Percentiles rank a stretch among this genome's conserved stretches.
These are phyloP conservation scores for Neospora caninum DNA, from an alignment of 169 alveolate species.

Conservation along the genomic window DNA sequence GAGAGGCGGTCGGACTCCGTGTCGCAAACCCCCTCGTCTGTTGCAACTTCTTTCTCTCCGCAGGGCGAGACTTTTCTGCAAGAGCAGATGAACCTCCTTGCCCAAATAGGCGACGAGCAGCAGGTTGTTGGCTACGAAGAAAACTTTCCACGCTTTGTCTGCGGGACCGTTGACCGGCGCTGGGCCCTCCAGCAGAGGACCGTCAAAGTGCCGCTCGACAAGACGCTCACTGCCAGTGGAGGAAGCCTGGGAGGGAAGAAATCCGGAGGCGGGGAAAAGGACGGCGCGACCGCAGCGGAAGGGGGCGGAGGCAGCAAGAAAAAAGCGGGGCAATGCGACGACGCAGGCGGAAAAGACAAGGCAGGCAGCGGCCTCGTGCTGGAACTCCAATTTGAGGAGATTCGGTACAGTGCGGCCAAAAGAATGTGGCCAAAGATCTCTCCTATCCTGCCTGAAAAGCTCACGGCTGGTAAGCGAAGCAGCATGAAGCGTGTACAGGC, in stretches of 20 bases:
- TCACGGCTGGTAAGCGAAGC: slow-evolving; percentile 1
- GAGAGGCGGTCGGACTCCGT: not conserved
- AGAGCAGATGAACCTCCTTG: not conserved
- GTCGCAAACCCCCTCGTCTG: not conserved
- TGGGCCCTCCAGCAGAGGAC: slow-evolving; percentile 64
- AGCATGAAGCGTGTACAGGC: not conserved
- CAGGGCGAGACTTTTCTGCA: not conserved
- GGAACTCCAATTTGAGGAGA: slow-evolving; percentile 31
- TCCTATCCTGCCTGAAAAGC: not conserved
- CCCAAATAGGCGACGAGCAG: slow-evolving; percentile 12
- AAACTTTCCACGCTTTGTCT: slow-evolving; percentile 66
- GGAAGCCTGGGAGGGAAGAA: not conserved
- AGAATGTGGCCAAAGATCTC: not conserved
- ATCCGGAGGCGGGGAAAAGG: not conserved
- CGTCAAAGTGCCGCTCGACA: slow-evolving; percentile 29
- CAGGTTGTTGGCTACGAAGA: slow-evolving; percentile 60
- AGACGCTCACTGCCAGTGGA: not conserved
- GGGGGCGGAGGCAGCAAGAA: slow-evolving; percentile 1
- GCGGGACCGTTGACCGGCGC: slow-evolving; percentile 68
- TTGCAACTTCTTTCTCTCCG: not conserved
- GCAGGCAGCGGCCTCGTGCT: not conserved
- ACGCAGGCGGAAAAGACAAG: not conserved
- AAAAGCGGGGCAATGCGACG: slow-evolving; percentile 14
- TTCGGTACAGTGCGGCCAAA: slow-evolving; percentile 14
- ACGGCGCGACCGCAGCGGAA: slow-evolving; percentile 11